phyloP scores from a whole-genome alignment of 148 eudicot species.

The Rhododendron ferrugineum region DNA sequence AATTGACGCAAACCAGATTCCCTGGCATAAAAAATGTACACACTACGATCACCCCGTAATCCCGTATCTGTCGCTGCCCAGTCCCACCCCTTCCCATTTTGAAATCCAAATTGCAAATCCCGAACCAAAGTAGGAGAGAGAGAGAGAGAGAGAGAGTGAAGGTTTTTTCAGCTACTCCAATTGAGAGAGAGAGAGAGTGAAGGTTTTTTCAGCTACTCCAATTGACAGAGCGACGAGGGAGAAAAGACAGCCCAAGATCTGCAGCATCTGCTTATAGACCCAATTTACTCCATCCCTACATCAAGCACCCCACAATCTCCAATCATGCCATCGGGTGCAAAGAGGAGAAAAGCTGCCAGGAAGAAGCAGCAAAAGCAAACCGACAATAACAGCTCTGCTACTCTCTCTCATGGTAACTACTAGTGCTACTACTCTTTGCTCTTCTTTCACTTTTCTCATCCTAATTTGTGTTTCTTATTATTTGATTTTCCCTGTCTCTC shows the following conservation, averaged over 20 bases:
- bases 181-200: background rate
- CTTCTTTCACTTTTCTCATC: background rate
- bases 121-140: background rate
- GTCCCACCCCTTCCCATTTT: background rate
- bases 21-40: background rate
- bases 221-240: constrained; percentile 6
- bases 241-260: constrained; percentile 25
- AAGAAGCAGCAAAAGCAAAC: constrained; percentile 53
- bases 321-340: constrained; percentile 71
- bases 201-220: background rate
- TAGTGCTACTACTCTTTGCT: background rate
- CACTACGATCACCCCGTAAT: background rate
- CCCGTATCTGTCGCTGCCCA: background rate
- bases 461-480: background rate
- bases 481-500: constrained; percentile 3
- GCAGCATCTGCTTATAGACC: constrained; percentile 21
- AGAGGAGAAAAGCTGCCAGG: constrained; percentile 82
- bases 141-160: background rate
- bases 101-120: background rate
- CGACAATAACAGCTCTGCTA: constrained; percentile 15
- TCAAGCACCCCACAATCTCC: background rate
- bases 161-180: no score
- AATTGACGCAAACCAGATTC: background rate
- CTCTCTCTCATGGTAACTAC: constrained; percentile 37
- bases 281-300: constrained; percentile 8